Evolutionary conservation across 305 asterid genomes (phyloP).

Genomic region (Stenogyne calaminthoides): DNA sequence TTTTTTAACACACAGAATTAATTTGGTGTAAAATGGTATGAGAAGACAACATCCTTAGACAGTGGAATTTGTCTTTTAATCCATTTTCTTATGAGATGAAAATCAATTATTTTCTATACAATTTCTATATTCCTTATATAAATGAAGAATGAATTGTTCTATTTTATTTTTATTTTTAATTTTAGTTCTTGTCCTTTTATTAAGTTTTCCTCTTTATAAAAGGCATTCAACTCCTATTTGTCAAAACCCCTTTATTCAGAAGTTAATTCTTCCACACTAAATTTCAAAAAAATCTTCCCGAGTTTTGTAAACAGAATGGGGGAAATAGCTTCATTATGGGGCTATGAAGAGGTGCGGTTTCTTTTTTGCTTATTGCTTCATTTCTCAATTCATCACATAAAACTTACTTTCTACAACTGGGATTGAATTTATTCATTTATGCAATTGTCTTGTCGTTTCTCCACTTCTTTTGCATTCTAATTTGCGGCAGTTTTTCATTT

Average conservation of each 20-base stretch:
- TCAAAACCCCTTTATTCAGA: slow-evolving; percentile 34
- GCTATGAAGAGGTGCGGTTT: slow-evolving; percentile 54
- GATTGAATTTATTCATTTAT: no score
- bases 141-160: neutral
- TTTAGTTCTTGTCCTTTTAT: slow-evolving; percentile 26
- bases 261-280: neutral
- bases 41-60: slow-evolving; percentile 49
- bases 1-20: no score
- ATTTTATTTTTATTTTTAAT: neutral
- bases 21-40: no score
- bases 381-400: no score
- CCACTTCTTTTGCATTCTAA: no score
- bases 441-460: no score
- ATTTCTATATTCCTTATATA: slow-evolving; percentile 40
- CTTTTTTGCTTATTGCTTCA: neutral
- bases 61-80: neutral
- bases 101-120: no score
- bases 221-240: slow-evolving; percentile 5
- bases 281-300: slow-evolving; percentile 16
- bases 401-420: no score
- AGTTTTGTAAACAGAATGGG: slow-evolving; percentile 47
- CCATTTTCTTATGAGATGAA: neutral
- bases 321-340: slow-evolving; percentile 65
- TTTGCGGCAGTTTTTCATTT: no score
- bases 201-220: slow-evolving; percentile 34